Base-by-base conservation (phyloP, 2,329 filamentous ascomycete species). In the Hypoxylon sp. region DNA sequence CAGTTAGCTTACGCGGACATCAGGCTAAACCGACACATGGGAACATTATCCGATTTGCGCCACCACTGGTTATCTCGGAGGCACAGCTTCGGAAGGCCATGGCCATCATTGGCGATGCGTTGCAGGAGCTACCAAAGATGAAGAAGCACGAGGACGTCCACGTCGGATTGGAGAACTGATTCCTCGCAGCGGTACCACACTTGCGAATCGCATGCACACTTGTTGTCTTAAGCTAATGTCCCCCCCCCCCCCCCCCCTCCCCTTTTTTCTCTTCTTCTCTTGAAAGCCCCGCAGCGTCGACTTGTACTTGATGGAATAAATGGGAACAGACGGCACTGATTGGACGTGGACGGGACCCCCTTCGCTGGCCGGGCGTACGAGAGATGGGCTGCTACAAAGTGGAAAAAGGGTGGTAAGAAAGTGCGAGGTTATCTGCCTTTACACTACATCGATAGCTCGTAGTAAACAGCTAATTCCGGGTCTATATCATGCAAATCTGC, bases 11-110 rank as follows among this genome's bases (percentile, higher is more conserved):
- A 73, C 70, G 53, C 55, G 29, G 26, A 60, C 24, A 58, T 71
- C 74, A 96, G 92, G 95, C 95, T 70, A 99, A 99, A 84, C 95
- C 95, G 24, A 99, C 95, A 5, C 95, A 99, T 77, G 89, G 96
- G 72, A 97, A 98, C 77, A 98, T 99, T 75, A 99, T 99, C 74
- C 90, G 95, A 55, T 89, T 99, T 61, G 95, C 95, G n/a, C 95
- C 95, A 42, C 95, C 95, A 17, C 81, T 99, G 51, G 92, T 99
- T 65, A 98, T 99, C 70, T 92, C 88, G 21, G 92, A 98, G 71
- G 84, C 88, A 58, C 87, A 99, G 78, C 88, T 99, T 65, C 83
- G 87, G 67, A 84, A 87, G 71, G 89, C 94, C 1, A 74, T 98
- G 51, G 75, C 75, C 48, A 94, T 95, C 70, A 96, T 99, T 72